Evolutionary conservation across 2,329 filamentous ascomycete species (phyloP).

Genomic region (Ceratocystis eucalypticola): DNA sequence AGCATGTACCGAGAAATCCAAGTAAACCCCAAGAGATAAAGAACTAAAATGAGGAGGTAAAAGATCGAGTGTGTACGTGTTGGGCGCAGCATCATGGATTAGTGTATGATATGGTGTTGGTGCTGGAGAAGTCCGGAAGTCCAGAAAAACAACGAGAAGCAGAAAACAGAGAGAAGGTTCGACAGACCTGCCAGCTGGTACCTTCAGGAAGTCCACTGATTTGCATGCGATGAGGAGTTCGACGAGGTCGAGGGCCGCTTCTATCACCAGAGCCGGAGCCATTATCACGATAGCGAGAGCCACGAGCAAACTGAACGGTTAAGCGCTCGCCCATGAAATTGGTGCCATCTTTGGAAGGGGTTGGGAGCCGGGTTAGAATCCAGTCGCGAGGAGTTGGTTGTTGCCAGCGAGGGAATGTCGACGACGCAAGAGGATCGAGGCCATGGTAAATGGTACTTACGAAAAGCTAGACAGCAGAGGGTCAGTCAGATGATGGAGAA

Average conservation of each 20-base stretch:
- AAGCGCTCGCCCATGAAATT: conserved; percentile 96
- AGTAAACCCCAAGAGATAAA: not conserved
- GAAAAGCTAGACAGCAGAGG: conserved; percentile 37
- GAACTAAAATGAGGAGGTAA: not conserved
- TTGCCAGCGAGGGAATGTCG: not conserved
- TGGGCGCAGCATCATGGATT: not conserved
- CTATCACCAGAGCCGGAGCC: conserved; percentile 41
- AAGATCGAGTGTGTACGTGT: not conserved
- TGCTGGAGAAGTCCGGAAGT: not conserved
- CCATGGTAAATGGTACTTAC: conserved; percentile 32
- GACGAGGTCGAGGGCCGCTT: conserved; percentile 61
- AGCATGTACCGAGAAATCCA: not conserved
- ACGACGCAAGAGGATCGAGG: not conserved
- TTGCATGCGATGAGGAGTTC: conserved; percentile 92
- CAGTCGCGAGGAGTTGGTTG: conserved; percentile 3
- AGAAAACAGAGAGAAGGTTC: conserved; percentile 30
- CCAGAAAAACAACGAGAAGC: conserved; percentile 6
- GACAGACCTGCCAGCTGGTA: conserved; percentile 99
- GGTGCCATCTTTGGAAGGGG: conserved; percentile 59
- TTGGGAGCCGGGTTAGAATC: conserved; percentile 14
- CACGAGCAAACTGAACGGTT: conserved; percentile 95
- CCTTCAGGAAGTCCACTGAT: conserved; percentile 93
- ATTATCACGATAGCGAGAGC: conserved; percentile 46
- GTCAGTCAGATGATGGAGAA: conserved; percentile 7
- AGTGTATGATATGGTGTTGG: not conserved